These are phyloP conservation scores for Parmales sp. DNA, from an alignment of 108 stramenopile genomes.

Conservation along the genomic window DNA sequence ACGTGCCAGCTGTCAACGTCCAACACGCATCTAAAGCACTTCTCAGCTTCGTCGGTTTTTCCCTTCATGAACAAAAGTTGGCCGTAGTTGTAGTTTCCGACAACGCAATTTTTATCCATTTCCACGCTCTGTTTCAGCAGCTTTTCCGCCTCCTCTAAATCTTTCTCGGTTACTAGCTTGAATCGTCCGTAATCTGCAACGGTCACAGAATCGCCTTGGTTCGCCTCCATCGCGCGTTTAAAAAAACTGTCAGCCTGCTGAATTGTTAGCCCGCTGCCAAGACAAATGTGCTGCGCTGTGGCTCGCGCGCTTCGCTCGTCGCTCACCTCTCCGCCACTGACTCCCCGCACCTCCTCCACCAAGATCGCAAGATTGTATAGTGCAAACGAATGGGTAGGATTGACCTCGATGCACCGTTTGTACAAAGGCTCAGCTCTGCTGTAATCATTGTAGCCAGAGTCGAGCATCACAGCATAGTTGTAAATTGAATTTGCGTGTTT, in stretches of 20 bases:
- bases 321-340: neutral
- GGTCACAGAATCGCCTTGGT: constrained; percentile 26
- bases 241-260: constrained; percentile 20
- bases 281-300: too few relatives aligned
- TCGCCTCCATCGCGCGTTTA: constrained; percentile 24
- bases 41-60: neutral
- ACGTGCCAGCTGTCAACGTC: neutral
- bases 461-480: constrained; percentile 43
- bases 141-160: neutral
- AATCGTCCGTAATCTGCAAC: constrained; percentile 38
- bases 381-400: constrained; percentile 33
- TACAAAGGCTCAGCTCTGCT: constrained; percentile 28
- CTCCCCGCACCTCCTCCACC: constrained; percentile 22
- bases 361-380: constrained; percentile 44
- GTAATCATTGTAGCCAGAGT: constrained; percentile 20
- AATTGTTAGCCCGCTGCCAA: too few relatives aligned
- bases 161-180: neutral
- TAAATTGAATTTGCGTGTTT: constrained; percentile 36
- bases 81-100: constrained; percentile 1
- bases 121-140: neutral
- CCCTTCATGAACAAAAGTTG: neutral
- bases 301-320: too few relatives aligned
- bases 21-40: neutral
- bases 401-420: constrained; percentile 15
- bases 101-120: neutral